phyloP scores from a whole-genome alignment of 2,329 filamentous ascomycete species.

The Sclerotinia borealis region DNA sequence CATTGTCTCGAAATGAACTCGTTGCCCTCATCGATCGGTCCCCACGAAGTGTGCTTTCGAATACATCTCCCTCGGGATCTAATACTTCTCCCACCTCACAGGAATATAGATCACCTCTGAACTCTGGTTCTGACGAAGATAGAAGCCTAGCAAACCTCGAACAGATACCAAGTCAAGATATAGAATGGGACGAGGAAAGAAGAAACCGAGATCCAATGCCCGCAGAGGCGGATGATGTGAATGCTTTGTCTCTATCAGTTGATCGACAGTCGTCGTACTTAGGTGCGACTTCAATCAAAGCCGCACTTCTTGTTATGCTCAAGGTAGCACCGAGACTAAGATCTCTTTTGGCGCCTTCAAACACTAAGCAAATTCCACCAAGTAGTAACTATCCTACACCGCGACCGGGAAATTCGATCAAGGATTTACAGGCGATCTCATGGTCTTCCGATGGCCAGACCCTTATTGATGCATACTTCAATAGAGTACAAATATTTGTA shows the following conservation, averaged over 20 bases:
- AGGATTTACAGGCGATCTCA: conserved; percentile 37
- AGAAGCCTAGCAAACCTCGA: conserved; percentile 51
- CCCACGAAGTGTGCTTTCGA: conserved; percentile 28
- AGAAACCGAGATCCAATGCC: conserved; percentile 49
- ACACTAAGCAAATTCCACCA: conserved; percentile 21
- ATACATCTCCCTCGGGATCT: conserved; percentile 48
- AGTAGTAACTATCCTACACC: conserved; percentile 28
- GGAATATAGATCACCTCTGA: conserved; percentile 44
- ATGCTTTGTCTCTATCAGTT: conserved; percentile 54
- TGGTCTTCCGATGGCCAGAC: conserved; percentile 62
- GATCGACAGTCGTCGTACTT: conserved; percentile 62
- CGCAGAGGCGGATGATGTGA: conserved; percentile 65
- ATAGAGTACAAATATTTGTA: conserved; percentile 63
- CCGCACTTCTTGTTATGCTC: conserved; percentile 63
- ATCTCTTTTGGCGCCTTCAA: conserved; percentile 37
- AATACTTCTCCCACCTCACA: conserved; percentile 44
- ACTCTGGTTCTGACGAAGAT: conserved; percentile 42
- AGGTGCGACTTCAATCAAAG: conserved; percentile 69
- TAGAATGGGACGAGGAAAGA: conserved; percentile 61
- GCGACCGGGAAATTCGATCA: conserved; percentile 32
- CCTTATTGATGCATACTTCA: conserved; percentile 70
- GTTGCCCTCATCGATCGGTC: conserved; percentile 50
- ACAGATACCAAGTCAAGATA: conserved; percentile 59
- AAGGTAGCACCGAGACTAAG: conserved; percentile 45
- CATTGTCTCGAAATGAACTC: conserved; percentile 53